Evolutionary conservation across 2,329 filamentous ascomycete species (phyloP), one percentile per base, ranked within the genome.

Genomic region (Pseudopithomyces chartarum): DNA sequence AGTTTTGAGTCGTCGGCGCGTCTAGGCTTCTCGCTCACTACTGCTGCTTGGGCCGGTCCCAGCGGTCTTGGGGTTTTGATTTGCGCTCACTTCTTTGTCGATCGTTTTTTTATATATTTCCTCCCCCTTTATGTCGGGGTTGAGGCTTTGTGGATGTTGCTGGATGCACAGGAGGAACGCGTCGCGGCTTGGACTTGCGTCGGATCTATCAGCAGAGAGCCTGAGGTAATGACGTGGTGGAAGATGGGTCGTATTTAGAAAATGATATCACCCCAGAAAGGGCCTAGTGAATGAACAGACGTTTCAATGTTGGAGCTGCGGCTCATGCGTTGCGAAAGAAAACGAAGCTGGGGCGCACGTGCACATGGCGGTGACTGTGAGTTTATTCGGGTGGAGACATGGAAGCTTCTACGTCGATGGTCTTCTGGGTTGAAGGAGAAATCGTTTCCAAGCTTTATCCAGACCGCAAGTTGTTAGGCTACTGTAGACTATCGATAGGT

Each of bases 1-100:
- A 19, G n/a, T n/a, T 56, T 40, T 26, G 29, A 26, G 38, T n/a
- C 23, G 40, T 38, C 33, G 15, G 34, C 53, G 36, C 17, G 23
- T 45, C 55, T 56, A 62, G 59, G 56, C 54, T 55, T 49, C 20
- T 43, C 54, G 58, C 61, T 54, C 51, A 59, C 60, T 57, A 55
- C 54, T 57, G 57, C 58, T 65, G 61, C 67, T 66, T 64, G 68
- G 68, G 67, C 68, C 46, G 68, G 68, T 64, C 68, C 68, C 68
- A 63, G 66, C 65, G 65, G 67, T 63, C 60, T 53, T 23, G 58
- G 38, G 33, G 23, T 48, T 52, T 48, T 48, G 8, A 42, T 48
- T 39, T 40, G 15, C 47, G 34, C 44, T 46, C 46, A 36, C 43
- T 52, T 54, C 23, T 50, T 53, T 42, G 50, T 46, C 22, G 26